phyloP scores from a whole-genome alignment of 176 grass and related monocot genomes.

The Aegilops umbellulata region DNA sequence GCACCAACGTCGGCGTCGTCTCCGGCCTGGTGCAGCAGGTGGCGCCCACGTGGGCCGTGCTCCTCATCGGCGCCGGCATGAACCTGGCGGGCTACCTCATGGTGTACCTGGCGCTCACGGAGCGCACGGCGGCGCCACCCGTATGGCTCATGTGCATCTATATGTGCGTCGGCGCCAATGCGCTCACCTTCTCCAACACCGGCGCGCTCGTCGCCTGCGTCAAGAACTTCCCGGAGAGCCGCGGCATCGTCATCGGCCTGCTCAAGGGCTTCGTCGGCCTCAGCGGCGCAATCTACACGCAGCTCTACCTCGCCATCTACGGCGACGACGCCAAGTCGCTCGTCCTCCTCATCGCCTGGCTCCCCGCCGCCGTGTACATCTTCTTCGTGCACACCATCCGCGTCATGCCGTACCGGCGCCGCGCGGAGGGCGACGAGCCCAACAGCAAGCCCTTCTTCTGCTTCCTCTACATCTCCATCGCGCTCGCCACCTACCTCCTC shows the following conservation, averaged over 20 bases:
- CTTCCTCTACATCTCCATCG: constrained; percentile 20
- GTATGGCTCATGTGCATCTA: constrained; percentile 46
- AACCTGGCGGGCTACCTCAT: constrained; percentile 37
- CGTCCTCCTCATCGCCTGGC: constrained; percentile 54
- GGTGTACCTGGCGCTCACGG: constrained; percentile 25
- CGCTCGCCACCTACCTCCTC: constrained; percentile 15
- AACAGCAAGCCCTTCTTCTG: constrained; percentile 6
- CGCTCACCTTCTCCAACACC: constrained; percentile 60
- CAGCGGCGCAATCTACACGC: constrained; percentile 86
- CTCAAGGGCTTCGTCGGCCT: constrained; percentile 85
- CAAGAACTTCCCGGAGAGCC: constrained; percentile 69
- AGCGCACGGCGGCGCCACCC: constrained; percentile 11
- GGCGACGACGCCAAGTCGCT: constrained; percentile 33
- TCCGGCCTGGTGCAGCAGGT: constrained; percentile 47
- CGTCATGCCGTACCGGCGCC: constrained; percentile 9
- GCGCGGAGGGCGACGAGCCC: background rate
- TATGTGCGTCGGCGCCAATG: constrained; percentile 36
- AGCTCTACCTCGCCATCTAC: constrained; percentile 75
- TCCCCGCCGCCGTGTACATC: constrained; percentile 52
- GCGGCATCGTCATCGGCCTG: constrained; percentile 65
- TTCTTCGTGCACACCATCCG: constrained; percentile 56
- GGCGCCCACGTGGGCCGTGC: constrained; percentile 34
- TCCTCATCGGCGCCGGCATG: constrained; percentile 38
- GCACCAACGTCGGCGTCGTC: constrained; percentile 45
- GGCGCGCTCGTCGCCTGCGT: constrained; percentile 66